A percentile compares a stretch with the other conserved stretches of the same genome.
Evolutionary conservation across 192 early-diverging fungal species (phyloP).

Genomic region (Haplosporangium gracile): DNA sequence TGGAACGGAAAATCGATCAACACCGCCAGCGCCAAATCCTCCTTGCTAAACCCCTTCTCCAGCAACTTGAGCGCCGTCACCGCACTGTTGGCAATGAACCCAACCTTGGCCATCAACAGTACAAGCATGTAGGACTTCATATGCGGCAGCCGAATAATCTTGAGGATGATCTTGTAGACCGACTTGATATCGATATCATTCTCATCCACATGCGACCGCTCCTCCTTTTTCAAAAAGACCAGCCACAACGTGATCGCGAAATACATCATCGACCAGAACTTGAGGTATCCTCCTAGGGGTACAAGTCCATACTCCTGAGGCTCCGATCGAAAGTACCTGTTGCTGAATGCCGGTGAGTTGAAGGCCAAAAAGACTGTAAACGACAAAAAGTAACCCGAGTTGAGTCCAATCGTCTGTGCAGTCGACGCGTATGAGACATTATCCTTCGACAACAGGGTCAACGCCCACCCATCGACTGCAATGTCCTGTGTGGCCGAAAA

Average conservation of each 20-base stretch:
- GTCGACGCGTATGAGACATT: conserved; percentile 93
- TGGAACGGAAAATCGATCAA: conserved; percentile 98
- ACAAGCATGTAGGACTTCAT: conserved; percentile 88
- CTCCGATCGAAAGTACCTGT: conserved; percentile 84
- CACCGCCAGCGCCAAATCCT: conserved; percentile 93
- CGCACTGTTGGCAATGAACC: conserved; percentile 94
- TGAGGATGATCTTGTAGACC: conserved; percentile 90
- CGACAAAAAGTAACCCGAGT: conserved; percentile 94
- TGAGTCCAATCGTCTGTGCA: conserved; percentile 97
- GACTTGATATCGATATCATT: conserved; percentile 70
- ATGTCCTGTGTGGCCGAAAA: conserved; percentile 96
- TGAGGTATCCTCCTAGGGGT: conserved; percentile 87
- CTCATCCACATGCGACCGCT: conserved; percentile 25
- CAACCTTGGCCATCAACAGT: conserved; percentile 91
- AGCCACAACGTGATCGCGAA: conserved; percentile 87
- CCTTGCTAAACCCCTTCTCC: conserved; percentile 94
- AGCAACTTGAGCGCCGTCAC: conserved; percentile 96
- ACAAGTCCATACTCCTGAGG: conserved; percentile 79
- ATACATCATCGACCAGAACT: conserved; percentile 94
- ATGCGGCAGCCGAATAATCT: conserved; percentile 88
- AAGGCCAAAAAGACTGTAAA: conserved; percentile 98
- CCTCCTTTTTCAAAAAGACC: conserved; percentile 82
- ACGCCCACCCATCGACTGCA: conserved; percentile 91
- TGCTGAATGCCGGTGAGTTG: conserved; percentile 94
- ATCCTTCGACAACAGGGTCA: conserved; percentile 92